Evolutionary conservation across 805 yeast genomes (phyloP).

Genomic region (Candida tallmaniae): DNA sequence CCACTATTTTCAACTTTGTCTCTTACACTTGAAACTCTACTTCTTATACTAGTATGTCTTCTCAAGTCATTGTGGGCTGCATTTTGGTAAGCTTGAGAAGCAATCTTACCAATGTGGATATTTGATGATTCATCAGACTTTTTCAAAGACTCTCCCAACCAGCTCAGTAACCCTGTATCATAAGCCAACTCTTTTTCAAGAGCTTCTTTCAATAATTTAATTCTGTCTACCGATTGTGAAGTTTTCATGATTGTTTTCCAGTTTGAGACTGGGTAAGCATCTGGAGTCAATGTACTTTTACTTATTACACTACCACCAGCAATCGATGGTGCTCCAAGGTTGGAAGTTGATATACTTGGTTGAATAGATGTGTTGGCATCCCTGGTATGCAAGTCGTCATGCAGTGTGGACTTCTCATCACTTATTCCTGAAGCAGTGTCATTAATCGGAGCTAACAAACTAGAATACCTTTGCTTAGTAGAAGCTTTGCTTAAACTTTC

Average conservation of each 20-base stretch:
- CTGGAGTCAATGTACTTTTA: conserved; percentile 12
- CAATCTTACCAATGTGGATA: conserved; percentile 49
- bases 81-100: conserved; percentile 61
- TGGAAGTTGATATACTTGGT: conserved; percentile 10
- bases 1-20: conserved; percentile 45
- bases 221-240: conserved; percentile 40
- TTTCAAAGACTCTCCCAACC: conserved; percentile 48
- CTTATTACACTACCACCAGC: too few species aligned
- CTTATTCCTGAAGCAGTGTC: conserved; percentile 3
- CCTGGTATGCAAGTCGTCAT: background rate
- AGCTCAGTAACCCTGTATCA: conserved; percentile 56
- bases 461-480: conserved; percentile 16
- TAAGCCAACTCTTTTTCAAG: conserved; percentile 37
- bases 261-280: conserved; percentile 31
- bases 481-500: conserved; percentile 10
- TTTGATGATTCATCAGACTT: conserved; percentile 28
- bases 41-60: conserved; percentile 46
- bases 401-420: background rate
- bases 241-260: conserved; percentile 39
- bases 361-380: conserved; percentile 6
- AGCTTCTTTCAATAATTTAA: conserved; percentile 38
- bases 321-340: conserved; percentile 4
- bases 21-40: conserved; percentile 45
- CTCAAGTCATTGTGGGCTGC: conserved; percentile 54
- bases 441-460: conserved; percentile 16